Evolutionary conservation across 140 eudicot genomes (phyloP), one percentile per base, ranked within the genome.

Genomic region (Cichorium intybus): DNA sequence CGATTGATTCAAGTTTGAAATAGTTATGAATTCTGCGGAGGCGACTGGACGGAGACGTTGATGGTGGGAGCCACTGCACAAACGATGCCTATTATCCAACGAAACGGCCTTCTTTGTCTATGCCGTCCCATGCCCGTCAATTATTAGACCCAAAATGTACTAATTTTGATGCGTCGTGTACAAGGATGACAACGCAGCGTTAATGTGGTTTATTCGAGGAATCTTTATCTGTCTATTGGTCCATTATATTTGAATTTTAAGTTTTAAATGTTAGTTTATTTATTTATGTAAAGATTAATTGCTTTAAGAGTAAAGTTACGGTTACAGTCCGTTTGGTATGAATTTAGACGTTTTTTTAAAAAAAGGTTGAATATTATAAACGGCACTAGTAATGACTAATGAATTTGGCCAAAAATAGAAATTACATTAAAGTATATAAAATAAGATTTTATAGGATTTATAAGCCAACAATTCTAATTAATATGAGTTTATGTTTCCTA

Each of bases 161-260:
- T 17, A 47, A 62, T 56, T 65, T 34, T 55, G 47, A 66, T 57
- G 62, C 74, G 23, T 60, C 20, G 69, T 57, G 68, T 74, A 74
- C 73, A 57, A 66, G 56, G 56, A 37, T 58, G 64, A 74, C 79
- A 74, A 52, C 69, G 16, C 28, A 58, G 16, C 33, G 68, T 24
- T 57, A 12, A 55, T 31, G 61, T 50, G 56, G 51, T 58, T 35
- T 74, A 74, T 60, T 65, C 24, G 61, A 15, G 63, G 62, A 65
- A 55, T 54, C 27, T 65, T 65, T 52, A 26, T 48, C 52, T 48
- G 24, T 55, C 5, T 15, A n/a, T 48, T 2, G 3, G n/a, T 24
- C 53, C 47, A 3, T 4, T 20, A 10, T 39, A 4, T 39, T 39
- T 39, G 46, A 39, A 31, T 31, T 10, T 57, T 14, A 6, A 14